A percentile compares a stretch with the other conserved stretches of the same genome.
phyloP scores from a whole-genome alignment of 352 stramenopile genomes.

The Chrysophaeum taylorii region DNA sequence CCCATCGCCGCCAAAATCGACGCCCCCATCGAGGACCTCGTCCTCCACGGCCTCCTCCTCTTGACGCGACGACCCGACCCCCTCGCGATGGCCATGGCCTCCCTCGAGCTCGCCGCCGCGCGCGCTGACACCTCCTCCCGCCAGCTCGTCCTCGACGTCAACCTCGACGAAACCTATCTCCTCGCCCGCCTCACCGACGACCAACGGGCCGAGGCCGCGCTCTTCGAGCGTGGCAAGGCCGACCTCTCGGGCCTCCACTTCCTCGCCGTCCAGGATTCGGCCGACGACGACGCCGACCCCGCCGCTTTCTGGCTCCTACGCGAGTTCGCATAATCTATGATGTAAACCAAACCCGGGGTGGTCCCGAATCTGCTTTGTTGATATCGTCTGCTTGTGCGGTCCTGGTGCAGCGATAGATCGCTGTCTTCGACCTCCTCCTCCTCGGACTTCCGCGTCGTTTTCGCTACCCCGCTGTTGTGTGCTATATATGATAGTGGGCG shows the following conservation, averaged over 20 bases:
- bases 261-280: slow-evolving; percentile 58
- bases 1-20: not conserved
- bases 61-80: slow-evolving; percentile 48
- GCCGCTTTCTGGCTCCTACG: slow-evolving; percentile 69
- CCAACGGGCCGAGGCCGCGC: slow-evolving; percentile 56
- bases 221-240: slow-evolving; percentile 65
- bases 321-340: no score
- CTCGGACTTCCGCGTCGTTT: no score
- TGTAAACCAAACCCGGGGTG: no score
- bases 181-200: slow-evolving; percentile 61
- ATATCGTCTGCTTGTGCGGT: no score
- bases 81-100: slow-evolving; percentile 60
- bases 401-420: no score
- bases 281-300: slow-evolving; percentile 54
- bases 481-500: no score
- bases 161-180: slow-evolving; percentile 70
- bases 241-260: slow-evolving; percentile 63
- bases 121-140: not conserved
- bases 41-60: slow-evolving; percentile 57
- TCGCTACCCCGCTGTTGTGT: no score
- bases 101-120: slow-evolving; percentile 37
- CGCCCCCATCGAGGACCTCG: slow-evolving; percentile 43
- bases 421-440: no score
- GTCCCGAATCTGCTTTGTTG: no score
- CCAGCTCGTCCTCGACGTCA: slow-evolving; percentile 63